Percentiles rank a stretch among this genome's conserved stretches.
phyloP scores from a whole-genome alignment of 345 rosid species.

The Arabidopsis thaliana region DNA sequence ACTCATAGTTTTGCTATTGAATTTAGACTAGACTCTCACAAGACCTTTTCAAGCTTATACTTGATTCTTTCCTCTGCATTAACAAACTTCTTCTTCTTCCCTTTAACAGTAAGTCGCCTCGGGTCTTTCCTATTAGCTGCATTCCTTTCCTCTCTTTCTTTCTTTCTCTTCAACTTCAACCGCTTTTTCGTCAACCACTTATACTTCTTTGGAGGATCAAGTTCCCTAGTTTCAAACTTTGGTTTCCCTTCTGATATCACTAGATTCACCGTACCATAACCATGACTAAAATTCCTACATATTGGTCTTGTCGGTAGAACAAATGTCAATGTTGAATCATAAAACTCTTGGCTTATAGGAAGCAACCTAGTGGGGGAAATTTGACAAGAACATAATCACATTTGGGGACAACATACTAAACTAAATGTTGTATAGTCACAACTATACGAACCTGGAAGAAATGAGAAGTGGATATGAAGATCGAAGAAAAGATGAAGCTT shows the following conservation, averaged over 20 bases:
- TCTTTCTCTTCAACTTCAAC: constrained; percentile 71
- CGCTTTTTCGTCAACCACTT: constrained; percentile 83
- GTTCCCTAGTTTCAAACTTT: constrained; percentile 74
- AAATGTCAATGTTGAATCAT: constrained; percentile 26
- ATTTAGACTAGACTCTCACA: not conserved
- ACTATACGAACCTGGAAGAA: constrained; percentile 45
- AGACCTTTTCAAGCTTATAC: constrained; percentile 81
- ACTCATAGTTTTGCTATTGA: not conserved
- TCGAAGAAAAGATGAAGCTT: constrained; percentile 45
- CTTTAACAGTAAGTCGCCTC: constrained; percentile 64
- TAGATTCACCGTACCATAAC: constrained; percentile 71
- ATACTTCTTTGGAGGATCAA: constrained; percentile 84
- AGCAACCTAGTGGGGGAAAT: constrained; percentile 23
- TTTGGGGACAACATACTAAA: not conserved
- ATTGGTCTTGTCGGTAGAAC: constrained; percentile 39
- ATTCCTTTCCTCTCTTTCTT: constrained; percentile 77
- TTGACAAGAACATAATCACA: not conserved
- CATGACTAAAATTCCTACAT: constrained; percentile 62
- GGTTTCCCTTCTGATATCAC: constrained; percentile 92
- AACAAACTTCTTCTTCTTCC: constrained; percentile 71
- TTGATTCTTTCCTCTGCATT: constrained; percentile 79
- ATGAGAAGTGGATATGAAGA: constrained; percentile 30
- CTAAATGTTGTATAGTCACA: not conserved
- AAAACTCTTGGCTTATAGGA: constrained; percentile 27
- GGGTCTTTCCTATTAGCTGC: constrained; percentile 90